Evolutionary conservation across 208 protist species (phyloP), one percentile per base, ranked within the genome.

Genomic region (Strigomonas galati): DNA sequence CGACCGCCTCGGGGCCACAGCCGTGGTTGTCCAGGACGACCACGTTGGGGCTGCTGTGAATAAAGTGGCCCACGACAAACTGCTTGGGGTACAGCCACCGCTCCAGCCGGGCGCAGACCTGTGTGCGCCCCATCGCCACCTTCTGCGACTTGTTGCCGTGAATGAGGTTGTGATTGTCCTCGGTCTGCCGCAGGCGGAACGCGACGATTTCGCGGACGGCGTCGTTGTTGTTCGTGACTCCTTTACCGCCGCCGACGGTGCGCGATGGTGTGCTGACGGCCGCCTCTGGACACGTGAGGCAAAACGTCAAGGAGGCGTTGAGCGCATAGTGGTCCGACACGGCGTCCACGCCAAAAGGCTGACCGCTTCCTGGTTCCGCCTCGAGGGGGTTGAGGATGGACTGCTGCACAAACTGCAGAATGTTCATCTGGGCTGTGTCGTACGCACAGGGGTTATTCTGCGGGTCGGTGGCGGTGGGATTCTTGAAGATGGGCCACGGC

Each of bases 111-210:
- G 79, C 76, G 65, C 90, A 93, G 5, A 96, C 90, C 63, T 84
- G 84, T 23, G 82, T 89, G 28, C 87, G 81, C n/a, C 90, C 90
- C 17, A 65, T 75, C 12, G 87, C 84, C 28, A 93, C 84, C 30
- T 59, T 59, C 30, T 79, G 78, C 21, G 72, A 76, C 28, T 81
- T 71, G 71, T 87, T 86, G 12, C 85, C 87, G 2, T 82, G 56
- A 21, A 91, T 44, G 12, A 96, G 37, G 67, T 96, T 96, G 78
- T 93, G 90, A 65, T 92, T 90, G 61, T 79, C 80, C 55, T 93
- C 90, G 21, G 69, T 87, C 67, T 96, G 87, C 21, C 86, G 89
- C 58, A 94, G 71, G 27, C 82, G 80, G 17, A 92, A 69, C 2
- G 74, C 79, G 2, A 93, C 85, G 52, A 92, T 89, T 27, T 93